phyloP scores from a whole-genome alignment of 257 asterid species.

The Solanum bulbocastanum region DNA sequence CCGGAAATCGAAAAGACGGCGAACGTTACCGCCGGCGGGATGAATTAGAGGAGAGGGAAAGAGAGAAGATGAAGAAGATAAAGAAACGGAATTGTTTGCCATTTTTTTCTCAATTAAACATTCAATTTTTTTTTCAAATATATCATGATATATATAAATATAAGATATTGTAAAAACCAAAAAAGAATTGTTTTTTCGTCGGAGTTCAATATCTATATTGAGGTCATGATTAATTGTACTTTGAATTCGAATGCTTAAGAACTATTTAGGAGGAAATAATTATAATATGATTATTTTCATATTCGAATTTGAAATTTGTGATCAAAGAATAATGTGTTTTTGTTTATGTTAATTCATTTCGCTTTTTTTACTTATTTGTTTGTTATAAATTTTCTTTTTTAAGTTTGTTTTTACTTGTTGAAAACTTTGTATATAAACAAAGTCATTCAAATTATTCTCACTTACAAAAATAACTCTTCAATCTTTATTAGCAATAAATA shows the following conservation, averaged over 20 bases:
- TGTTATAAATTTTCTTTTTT: neutral
- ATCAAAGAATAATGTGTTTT: neutral
- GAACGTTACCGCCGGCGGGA: neutral
- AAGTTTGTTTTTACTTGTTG: neutral
- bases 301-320: too few species aligned
- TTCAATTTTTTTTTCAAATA: neutral
- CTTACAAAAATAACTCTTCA: neutral
- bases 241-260: too few species aligned
- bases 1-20: neutral
- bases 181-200: too few species aligned
- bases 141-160: neutral
- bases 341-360: neutral
- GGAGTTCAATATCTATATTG: too few species aligned
- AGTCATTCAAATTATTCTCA: neutral
- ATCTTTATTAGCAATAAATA: neutral
- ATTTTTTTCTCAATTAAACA: neutral
- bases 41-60: neutral
- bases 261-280: neutral
- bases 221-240: fast-evolving
- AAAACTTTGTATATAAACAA: neutral
- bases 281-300: neutral
- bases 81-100: neutral
- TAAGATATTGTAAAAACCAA: neutral
- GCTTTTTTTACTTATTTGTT: neutral
- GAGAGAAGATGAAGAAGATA: neutral